phyloP scores from a whole-genome alignment of 2,329 filamentous ascomycete species.

The Alternaria sp. region DNA sequence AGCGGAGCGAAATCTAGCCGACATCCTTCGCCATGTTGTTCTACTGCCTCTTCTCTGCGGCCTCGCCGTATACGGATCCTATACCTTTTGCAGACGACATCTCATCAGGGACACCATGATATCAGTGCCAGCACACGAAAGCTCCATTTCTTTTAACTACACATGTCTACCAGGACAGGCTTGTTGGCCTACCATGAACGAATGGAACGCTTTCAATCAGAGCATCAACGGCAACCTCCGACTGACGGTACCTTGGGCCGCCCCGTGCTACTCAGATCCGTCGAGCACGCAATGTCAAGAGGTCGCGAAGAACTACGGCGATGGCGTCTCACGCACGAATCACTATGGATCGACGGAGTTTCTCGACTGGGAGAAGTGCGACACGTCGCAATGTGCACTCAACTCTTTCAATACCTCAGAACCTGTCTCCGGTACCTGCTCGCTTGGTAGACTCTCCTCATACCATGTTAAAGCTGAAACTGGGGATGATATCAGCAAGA shows the following conservation, averaged over 20 bases:
- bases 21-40: background rate
- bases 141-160: constrained; percentile 27
- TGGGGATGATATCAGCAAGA: constrained; percentile 35
- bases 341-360: constrained; percentile 47
- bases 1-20: background rate
- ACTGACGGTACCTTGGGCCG: constrained; percentile 41
- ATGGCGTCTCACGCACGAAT: constrained; percentile 31
- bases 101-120: background rate
- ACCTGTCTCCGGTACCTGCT: constrained; percentile 35
- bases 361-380: constrained; percentile 45
- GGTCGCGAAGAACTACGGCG: constrained; percentile 31
- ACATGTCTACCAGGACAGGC: constrained; percentile 45
- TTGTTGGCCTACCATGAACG: constrained; percentile 44
- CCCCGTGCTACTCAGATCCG: constrained; percentile 34
- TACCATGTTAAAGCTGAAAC: constrained; percentile 42
- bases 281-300: constrained; percentile 29
- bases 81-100: constrained; percentile 2
- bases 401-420: constrained; percentile 35
- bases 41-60: constrained; percentile 12
- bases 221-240: constrained; percentile 39
- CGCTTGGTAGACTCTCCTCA: constrained; percentile 42
- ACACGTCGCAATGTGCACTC: constrained; percentile 37
- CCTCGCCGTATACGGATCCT: constrained; percentile 7
- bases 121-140: background rate
- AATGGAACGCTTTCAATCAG: constrained; percentile 43